Evolutionary conservation across 1,139 yeast species (phyloP).

Genomic region (Yamadazyma diospyri): DNA sequence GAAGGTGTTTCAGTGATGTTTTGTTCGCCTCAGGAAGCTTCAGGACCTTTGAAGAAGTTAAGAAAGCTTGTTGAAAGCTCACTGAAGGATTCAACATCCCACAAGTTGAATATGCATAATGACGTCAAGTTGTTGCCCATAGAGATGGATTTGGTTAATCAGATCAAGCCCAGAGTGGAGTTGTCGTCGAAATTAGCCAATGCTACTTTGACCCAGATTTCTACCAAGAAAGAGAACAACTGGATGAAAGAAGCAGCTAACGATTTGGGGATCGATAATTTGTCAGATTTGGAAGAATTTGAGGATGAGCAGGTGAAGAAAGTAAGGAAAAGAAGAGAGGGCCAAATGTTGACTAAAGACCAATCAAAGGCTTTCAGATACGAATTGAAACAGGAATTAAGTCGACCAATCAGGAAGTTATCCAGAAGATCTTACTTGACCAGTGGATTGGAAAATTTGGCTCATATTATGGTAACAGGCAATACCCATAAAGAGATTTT

Average conservation of each 20-base stretch:
- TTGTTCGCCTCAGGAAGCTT: conserved; percentile 90
- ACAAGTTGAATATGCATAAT: conserved; percentile 34
- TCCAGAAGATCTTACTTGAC: conserved; percentile 75
- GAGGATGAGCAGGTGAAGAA: conserved; percentile 68
- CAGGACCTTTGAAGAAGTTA: conserved; percentile 79
- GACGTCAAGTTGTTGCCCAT: conserved; percentile 74
- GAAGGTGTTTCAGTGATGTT: conserved; percentile 93
- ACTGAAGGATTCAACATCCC: conserved; percentile 15
- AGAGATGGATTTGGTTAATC: conserved; percentile 69
- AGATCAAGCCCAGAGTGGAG: conserved; percentile 64
- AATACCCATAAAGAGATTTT: conserved; percentile 65
- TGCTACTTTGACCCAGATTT: conserved; percentile 54
- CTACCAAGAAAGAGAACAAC: conserved; percentile 64
- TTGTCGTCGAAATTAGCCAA: conserved; percentile 77
- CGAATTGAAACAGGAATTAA: conserved; percentile 56
- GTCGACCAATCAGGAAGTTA: conserved; percentile 62
- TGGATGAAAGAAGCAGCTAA: conserved; percentile 93
- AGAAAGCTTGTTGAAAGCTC: conserved; percentile 56
- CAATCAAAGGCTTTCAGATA: conserved; percentile 48
- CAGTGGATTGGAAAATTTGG: conserved; percentile 79
- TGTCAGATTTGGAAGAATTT: conserved; percentile 52
- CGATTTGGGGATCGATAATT: conserved; percentile 79
- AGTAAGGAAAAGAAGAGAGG: conserved; percentile 58
- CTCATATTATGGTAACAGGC: conserved; percentile 77
- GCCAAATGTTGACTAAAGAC: conserved; percentile 49